Evolutionary conservation across 2,329 filamentous ascomycete genomes (phyloP).

Genomic region (Knoxdaviesia capensis): DNA sequence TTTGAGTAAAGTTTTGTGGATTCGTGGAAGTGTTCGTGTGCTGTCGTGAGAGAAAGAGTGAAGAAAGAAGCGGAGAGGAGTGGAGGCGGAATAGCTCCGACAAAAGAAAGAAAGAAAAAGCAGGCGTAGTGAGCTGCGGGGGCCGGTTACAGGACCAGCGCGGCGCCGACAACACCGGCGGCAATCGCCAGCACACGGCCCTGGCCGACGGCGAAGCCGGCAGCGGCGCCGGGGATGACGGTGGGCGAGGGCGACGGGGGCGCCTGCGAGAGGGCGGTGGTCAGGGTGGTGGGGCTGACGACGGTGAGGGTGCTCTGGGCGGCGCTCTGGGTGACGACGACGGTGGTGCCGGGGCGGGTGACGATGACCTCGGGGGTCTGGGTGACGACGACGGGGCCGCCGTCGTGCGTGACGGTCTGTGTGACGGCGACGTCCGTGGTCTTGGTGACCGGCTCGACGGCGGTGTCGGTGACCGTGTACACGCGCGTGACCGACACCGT

Average conservation of each 20-base stretch:
- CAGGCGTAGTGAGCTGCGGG: neutral
- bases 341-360: slow-evolving; percentile 1
- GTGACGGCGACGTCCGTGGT: slow-evolving; percentile 1
- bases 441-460: slow-evolving; percentile 1
- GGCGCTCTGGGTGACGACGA: neutral
- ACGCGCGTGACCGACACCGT: slow-evolving; percentile 1
- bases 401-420: neutral
- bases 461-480: neutral
- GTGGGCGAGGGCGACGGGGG: neutral
- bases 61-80: neutral
- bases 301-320: neutral
- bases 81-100: neutral
- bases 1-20: too few relatives aligned
- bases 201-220: neutral
- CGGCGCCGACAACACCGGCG: neutral
- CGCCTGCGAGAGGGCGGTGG: neutral
- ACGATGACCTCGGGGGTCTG: slow-evolving; percentile 1
- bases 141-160: neutral
- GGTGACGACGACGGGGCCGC: neutral
- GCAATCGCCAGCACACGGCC: neutral
- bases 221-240: neutral
- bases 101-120: neutral
- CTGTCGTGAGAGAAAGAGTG: neutral
- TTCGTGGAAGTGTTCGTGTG: too few relatives aligned
- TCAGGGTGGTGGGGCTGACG: neutral